A percentile compares a stretch with the other conserved stretches of the same genome.
Conservation (phyloP, 2,329 filamentous ascomycete genomes). For the Clarireedia hainanense region DNA sequence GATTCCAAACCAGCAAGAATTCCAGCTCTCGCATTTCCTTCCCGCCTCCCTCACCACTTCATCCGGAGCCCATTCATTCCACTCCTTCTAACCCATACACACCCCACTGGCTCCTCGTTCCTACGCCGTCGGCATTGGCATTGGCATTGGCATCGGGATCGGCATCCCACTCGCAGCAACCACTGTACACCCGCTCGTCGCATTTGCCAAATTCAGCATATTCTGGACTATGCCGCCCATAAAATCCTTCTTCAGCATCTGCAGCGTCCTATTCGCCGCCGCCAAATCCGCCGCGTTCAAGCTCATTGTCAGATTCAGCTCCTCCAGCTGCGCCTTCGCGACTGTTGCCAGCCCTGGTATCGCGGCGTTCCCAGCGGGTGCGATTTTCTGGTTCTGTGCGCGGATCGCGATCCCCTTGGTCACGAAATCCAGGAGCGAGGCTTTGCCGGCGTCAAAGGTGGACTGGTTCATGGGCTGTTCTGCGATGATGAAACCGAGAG, state of each 20-base stretch:
- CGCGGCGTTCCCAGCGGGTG: conserved; percentile 17
- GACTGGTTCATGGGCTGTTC: conserved; percentile 14
- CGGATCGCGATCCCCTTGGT: conserved; percentile 19
- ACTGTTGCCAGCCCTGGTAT: conserved; percentile 17
- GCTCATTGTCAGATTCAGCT: conserved; percentile 16
- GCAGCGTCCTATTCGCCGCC: conserved; percentile 12
- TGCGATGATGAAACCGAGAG: conserved; percentile 13
- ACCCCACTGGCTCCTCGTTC: not conserved
- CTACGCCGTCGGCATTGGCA: too few relatives aligned
- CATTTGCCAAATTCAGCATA: conserved; percentile 18
- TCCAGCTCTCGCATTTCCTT: too few relatives aligned
- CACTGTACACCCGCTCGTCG: not conserved
- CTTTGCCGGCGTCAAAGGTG: conserved; percentile 14
- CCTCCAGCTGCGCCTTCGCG: conserved; percentile 17
- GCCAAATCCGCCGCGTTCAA: conserved; percentile 8
- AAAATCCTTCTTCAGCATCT: conserved; percentile 17
- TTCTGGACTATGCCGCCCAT: conserved; percentile 18
- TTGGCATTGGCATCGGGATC: too few relatives aligned
- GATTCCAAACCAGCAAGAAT: too few relatives aligned
- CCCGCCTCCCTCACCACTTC: too few relatives aligned
- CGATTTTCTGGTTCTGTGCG: conserved; percentile 21
- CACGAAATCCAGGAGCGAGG: conserved; percentile 15
- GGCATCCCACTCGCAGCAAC: not conserved
- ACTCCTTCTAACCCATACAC: not conserved
- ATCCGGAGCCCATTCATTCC: too few relatives aligned